A percentile compares a stretch with the other conserved stretches of the same genome.
phyloP scores from a whole-genome alignment of 139 green algal genomes.

The Picochlorum sp. region DNA sequence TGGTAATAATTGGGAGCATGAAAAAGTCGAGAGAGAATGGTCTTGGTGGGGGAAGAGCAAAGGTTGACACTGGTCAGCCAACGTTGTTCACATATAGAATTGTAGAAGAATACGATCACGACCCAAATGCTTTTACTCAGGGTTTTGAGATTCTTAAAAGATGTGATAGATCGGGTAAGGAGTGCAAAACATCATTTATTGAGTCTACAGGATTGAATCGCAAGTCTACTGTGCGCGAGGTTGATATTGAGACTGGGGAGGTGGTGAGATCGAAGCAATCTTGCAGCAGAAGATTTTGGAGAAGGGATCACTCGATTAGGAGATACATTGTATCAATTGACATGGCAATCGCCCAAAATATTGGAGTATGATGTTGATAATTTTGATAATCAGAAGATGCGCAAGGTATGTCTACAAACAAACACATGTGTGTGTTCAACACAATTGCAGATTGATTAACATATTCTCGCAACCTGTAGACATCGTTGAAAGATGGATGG shows the following conservation, averaged over 20 bases:
- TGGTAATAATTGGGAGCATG: conserved; percentile 8
- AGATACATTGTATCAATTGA: conserved; percentile 65
- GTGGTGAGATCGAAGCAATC: conserved; percentile 29
- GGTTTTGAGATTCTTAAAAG: conserved; percentile 58
- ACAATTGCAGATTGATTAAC: too few relatives aligned
- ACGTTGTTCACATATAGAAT: conserved; percentile 41
- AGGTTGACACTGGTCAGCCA: background rate
- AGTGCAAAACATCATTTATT: conserved; percentile 61
- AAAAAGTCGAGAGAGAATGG: background rate
- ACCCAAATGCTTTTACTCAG: conserved; percentile 75
- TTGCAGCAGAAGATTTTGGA: conserved; percentile 53
- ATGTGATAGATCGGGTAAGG: conserved; percentile 29
- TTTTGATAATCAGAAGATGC: conserved; percentile 12
- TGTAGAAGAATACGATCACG: conserved; percentile 56
- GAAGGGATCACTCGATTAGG: conserved; percentile 61
- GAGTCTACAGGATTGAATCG: conserved; percentile 78
- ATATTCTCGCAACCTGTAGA: conserved; percentile 8
- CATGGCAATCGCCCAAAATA: conserved; percentile 38
- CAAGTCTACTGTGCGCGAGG: conserved; percentile 52
- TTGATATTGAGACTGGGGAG: conserved; percentile 49
- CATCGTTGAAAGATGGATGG: conserved; percentile 73
- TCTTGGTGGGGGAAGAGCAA: background rate
- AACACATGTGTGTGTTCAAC: too few relatives aligned
- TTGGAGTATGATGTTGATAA: conserved; percentile 32
- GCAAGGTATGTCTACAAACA: background rate